Evolutionary conservation across 1,139 yeast genomes (phyloP).

Genomic region (Blastobotrys arbuscula): DNA sequence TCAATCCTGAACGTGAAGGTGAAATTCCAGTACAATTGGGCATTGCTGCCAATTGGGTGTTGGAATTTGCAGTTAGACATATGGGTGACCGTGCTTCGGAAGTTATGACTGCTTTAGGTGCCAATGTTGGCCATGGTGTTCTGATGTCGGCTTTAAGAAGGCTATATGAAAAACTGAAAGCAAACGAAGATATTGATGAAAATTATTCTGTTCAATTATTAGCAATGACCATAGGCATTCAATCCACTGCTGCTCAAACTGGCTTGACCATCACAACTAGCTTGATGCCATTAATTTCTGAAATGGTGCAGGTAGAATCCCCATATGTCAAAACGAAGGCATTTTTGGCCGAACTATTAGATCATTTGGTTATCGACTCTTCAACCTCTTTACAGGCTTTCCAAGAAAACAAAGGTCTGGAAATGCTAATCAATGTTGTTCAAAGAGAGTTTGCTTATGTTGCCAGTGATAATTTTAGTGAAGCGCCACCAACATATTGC

Average conservation of each 20-base stretch:
- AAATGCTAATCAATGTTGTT: slow-evolving; percentile 53
- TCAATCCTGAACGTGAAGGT: slow-evolving; percentile 51
- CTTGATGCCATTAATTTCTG: slow-evolving; percentile 57
- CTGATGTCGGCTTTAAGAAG: slow-evolving; percentile 66
- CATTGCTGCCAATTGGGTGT: slow-evolving; percentile 57
- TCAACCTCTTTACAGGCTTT: slow-evolving; percentile 52
- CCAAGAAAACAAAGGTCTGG: slow-evolving; percentile 62
- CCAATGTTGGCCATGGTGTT: slow-evolving; percentile 81
- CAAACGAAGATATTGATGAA: slow-evolving; percentile 34
- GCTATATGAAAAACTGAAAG: slow-evolving; percentile 47
- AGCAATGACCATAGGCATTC: slow-evolving; percentile 27
- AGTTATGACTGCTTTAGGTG: slow-evolving; percentile 76
- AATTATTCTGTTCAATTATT: slow-evolving; percentile 27
- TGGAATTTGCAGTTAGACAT: slow-evolving; percentile 66
- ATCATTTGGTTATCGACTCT: slow-evolving; percentile 47
- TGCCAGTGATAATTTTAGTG: slow-evolving; percentile 48
- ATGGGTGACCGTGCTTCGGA: slow-evolving; percentile 66
- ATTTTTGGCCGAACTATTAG: slow-evolving; percentile 59
- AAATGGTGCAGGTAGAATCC: slow-evolving; percentile 51
- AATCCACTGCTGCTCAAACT: slow-evolving; percentile 27
- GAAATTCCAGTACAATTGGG: slow-evolving; percentile 44
- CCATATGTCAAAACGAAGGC: slow-evolving; percentile 53
- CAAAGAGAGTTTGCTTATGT: slow-evolving; percentile 66
- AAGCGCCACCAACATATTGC: slow-evolving; percentile 45
- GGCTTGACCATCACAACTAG: slow-evolving; percentile 61